A percentile compares a stretch with the other conserved stretches of the same genome.
Conservation (phyloP, 352 stramenopile genomes). For the Phytophthora nicotianae region DNA sequence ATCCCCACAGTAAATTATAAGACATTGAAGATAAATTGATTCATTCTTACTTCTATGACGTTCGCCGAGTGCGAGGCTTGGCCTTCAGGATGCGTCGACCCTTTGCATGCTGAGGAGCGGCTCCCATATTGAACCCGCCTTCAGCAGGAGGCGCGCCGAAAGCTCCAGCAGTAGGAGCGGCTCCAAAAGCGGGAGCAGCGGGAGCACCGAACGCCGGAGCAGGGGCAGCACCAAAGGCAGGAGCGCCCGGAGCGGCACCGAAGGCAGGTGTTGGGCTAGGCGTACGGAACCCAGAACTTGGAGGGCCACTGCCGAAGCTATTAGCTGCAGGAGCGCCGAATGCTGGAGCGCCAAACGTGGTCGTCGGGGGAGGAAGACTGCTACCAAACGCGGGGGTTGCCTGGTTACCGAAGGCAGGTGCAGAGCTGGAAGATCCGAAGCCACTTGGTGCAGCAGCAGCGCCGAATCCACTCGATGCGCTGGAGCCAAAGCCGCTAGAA, state of each 20-base stretch:
- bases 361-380: slow-evolving; percentile 31
- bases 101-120: slow-evolving; percentile 52
- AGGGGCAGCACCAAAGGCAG: slow-evolving; percentile 12
- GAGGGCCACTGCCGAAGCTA: slow-evolving; percentile 41
- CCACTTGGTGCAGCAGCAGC: slow-evolving; percentile 20
- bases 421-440: slow-evolving; percentile 45
- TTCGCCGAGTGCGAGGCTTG: slow-evolving; percentile 34
- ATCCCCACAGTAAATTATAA: slow-evolving; percentile 29
- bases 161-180: slow-evolving; percentile 27
- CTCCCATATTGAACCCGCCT: slow-evolving; percentile 76
- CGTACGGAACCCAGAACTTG: slow-evolving; percentile 38
- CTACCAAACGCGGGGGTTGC: slow-evolving; percentile 33
- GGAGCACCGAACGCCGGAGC: slow-evolving; percentile 31
- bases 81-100: slow-evolving; percentile 72
- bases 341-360: slow-evolving; percentile 33
- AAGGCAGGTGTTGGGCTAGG: slow-evolving; percentile 37
- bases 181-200: slow-evolving; percentile 40
- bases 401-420: slow-evolving; percentile 39
- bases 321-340: slow-evolving; percentile 33
- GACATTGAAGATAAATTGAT: slow-evolving; percentile 38
- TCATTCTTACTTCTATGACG: slow-evolving; percentile 46
- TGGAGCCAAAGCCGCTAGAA: slow-evolving; percentile 45
- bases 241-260: slow-evolving; percentile 15
- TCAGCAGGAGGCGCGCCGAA: slow-evolving; percentile 42
- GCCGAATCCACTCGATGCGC: slow-evolving; percentile 25